Base-by-base conservation (phyloP, 441 rosid species). In the Euphorbia celastroides region DNA sequence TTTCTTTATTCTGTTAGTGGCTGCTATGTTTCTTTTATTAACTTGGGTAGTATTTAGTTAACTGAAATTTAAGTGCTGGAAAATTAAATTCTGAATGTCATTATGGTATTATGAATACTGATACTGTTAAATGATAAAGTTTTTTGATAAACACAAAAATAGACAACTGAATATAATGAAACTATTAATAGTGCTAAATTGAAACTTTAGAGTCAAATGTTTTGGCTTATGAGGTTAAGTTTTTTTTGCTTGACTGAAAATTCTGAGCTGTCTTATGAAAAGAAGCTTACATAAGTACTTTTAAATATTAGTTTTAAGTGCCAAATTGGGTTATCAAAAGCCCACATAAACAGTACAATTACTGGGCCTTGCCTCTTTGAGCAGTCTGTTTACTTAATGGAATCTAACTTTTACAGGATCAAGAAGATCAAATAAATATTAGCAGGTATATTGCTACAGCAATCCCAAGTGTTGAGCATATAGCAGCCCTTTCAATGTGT, bases 381-480 rank as follows among this genome's bases (percentile, higher is more conserved):
- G 73, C 67, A 64, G 50, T 19, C 57, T 44, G 32, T 65, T 74
- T 51, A 67, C 64, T 69, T 68, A 62, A 68, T 80, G 62, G 67
- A 23, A 57, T 62, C 5, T 70, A 31, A 65, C 73, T 73, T 80
- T 75, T 86, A 85, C 92, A 95, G 99, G 94, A 88, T 68, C 84
- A 70, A 73, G 90, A 78, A 70, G 74, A 74, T 34, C 62, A 77
- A 71, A 69, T 72, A 82, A 94, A 83, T 75, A 87, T 72, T 69
- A 86, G 77, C 77, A 92, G 99, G 99, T 92, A 83, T 57, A 63
- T 68, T 75, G 46, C 36, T 38, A 42, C 38, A 60, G 65, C 71
- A 70, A 70, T 25, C 38, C 62, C 62, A 51, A 8, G 2, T 55
- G 31, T 66, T 57, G 42, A 44, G 52, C 26, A 28, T 28, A n/a